Evolutionary conservation across 176 grass and related monocot genomes (phyloP), one percentile per base, ranked within the genome.

Genomic region (Oryza meyeriana): DNA sequence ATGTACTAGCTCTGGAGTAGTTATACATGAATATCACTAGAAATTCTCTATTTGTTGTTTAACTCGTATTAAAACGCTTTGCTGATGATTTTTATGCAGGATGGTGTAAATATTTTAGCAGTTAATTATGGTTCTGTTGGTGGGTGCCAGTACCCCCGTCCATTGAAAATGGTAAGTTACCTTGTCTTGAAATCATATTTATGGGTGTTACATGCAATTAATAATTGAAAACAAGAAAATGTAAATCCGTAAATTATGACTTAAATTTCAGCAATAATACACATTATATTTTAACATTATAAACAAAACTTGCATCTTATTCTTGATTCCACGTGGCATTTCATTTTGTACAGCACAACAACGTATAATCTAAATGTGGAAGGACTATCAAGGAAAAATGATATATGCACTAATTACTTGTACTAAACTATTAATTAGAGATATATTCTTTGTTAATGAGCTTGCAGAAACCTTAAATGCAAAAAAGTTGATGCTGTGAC

Each of bases 51-150:
- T n/a, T 80, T 79, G 12, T 59, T 39, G 6, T 77, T 77, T 80
- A 31, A 42, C 69, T 86, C 30, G 61, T 26, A 35, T 80, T 69
- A 75, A 55, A 55, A 2, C 16, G 38, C 52, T 79, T 64, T 83
- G 59, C 41, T 82, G n/a, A 24, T 84, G 26, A 26, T 48, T 79
- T 82, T 65, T 78, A 74, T 70, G 74, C 85, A 98, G 96, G 90
- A 95, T 86, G 96, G 93, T 81, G 85, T 93, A 77, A 95, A 95
- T 89, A 84, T 98, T 85, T 85, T 98, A 77, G 84, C 93, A 61
- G 80, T 98, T 50, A 98, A 95, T 69, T 98, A 98, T 93, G 96
- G 93, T 79, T 93, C 96, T 75, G 82, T 87, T 93, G 91, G 91
- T 76, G 89, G 84, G 79, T 98, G 96, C 62, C 90, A 93, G 45